Conservation (phyloP, 148 eudicot species). For the Vaccinium myrtillus region DNA sequence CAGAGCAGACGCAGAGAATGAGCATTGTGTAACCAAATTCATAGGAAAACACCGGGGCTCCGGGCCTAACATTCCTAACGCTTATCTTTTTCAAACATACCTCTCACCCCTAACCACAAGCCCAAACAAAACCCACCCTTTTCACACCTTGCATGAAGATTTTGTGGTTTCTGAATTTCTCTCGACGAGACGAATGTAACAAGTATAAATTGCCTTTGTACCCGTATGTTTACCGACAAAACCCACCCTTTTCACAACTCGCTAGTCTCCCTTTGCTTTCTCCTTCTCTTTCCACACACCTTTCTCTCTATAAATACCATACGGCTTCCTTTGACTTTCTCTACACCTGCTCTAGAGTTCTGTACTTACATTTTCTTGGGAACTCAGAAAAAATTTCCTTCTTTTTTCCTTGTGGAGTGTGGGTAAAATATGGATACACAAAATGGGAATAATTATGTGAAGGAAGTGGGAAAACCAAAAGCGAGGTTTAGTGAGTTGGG, state of each 20-base stretch:
- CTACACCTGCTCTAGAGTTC: not conserved
- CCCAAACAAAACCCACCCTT: no score
- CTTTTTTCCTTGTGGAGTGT: not conserved
- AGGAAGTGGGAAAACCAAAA: conserved; percentile 7
- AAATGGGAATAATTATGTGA: not conserved
- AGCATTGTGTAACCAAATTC: no score
- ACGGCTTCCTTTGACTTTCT: not conserved
- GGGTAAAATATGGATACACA: not conserved
- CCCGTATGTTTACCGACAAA: no score
- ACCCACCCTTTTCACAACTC: conserved; percentile 4
- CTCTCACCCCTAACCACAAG: no score
- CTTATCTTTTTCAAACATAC: no score
- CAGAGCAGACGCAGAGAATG: no score
- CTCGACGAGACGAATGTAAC: no score
- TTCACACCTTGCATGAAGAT: no score
- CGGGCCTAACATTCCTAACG: no score
- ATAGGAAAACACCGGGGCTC: no score
- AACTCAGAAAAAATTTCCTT: not conserved
- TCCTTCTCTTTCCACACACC: not conserved
- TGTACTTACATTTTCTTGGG: not conserved
- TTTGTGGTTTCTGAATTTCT: no score
- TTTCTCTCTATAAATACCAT: not conserved
- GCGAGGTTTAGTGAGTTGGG: conserved; percentile 30
- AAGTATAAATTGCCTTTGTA: no score
- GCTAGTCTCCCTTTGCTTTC: not conserved